A percentile compares a stretch with the other conserved stretches of the same genome.
Evolutionary conservation across 352 stramenopile genomes (phyloP).

Genomic region (Phytophthora pisi): DNA sequence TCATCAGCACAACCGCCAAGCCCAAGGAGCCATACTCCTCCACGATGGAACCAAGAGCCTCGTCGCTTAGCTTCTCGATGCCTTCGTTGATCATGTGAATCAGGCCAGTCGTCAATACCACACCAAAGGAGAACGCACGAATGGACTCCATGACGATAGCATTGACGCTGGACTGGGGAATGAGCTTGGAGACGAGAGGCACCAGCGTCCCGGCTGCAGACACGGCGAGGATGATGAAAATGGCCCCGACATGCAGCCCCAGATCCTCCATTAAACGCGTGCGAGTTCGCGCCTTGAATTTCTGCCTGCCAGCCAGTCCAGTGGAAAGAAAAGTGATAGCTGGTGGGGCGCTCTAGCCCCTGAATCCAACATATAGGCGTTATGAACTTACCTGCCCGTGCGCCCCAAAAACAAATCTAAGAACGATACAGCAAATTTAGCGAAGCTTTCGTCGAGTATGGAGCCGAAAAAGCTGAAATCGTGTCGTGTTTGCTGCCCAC

Average conservation of each 20-base stretch:
- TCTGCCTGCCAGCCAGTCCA: neutral
- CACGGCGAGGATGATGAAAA: slow-evolving; percentile 52
- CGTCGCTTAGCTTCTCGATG: slow-evolving; percentile 50
- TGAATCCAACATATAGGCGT: slow-evolving; percentile 16
- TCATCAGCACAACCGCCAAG: slow-evolving; percentile 50
- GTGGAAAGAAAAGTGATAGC: slow-evolving; percentile 17
- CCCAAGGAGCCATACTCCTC: slow-evolving; percentile 50
- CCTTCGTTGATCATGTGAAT: slow-evolving; percentile 72
- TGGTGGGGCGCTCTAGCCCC: neutral
- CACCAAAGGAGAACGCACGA: slow-evolving; percentile 58
- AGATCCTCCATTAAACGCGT: slow-evolving; percentile 26
- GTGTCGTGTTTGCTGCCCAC: no score
- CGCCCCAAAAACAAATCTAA: no score
- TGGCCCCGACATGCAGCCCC: slow-evolving; percentile 39
- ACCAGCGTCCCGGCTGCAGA: slow-evolving; percentile 40
- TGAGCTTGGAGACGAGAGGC: slow-evolving; percentile 35
- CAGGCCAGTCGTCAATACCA: slow-evolving; percentile 58
- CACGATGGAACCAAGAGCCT: slow-evolving; percentile 46
- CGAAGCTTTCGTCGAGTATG: no score
- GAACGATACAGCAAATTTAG: no score
- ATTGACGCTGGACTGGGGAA: slow-evolving; percentile 19
- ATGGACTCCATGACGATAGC: slow-evolving; percentile 40
- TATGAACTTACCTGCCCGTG: neutral
- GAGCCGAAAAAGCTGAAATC: no score
- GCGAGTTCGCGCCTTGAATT: no score